Evolutionary conservation across 2,329 filamentous ascomycete genomes (phyloP).

Genomic region (Colletotrichum ledebouriae): DNA sequence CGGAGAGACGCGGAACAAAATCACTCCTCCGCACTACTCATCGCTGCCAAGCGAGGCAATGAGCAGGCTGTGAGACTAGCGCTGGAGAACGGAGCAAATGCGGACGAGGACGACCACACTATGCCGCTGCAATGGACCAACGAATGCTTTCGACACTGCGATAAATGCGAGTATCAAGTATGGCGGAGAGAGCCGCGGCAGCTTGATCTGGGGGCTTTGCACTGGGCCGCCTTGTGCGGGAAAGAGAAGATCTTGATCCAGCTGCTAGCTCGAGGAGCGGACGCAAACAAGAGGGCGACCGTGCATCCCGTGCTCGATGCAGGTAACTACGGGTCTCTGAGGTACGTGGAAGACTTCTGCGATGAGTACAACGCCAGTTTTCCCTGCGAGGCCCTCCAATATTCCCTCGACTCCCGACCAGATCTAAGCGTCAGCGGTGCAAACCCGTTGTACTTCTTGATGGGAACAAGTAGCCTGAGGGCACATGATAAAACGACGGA

Average conservation of each 20-base stretch:
- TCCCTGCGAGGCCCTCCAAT: slow-evolving; percentile 33
- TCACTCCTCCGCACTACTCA: slow-evolving; percentile 35
- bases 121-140: slow-evolving; percentile 42
- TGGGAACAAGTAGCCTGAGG: slow-evolving; percentile 27
- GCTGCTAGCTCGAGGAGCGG: background rate
- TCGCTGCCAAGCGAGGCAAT: slow-evolving; percentile 35
- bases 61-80: slow-evolving; percentile 45
- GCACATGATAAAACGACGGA: background rate
- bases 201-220: slow-evolving; percentile 36
- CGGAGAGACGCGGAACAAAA: slow-evolving; percentile 30
- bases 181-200: slow-evolving; percentile 38
- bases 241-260: background rate
- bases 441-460: slow-evolving; percentile 35
- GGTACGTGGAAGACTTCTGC: slow-evolving; percentile 34
- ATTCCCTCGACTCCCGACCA: slow-evolving; percentile 12
- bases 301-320: slow-evolving; percentile 32
- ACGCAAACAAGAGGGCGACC: slow-evolving; percentile 26
- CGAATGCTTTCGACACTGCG: slow-evolving; percentile 37
- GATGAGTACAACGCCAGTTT: slow-evolving; percentile 40
- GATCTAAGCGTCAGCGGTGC: slow-evolving; percentile 24
- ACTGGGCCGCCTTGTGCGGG: slow-evolving; percentile 38
- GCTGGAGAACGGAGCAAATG: slow-evolving; percentile 51
- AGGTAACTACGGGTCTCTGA: slow-evolving; percentile 30
- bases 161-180: slow-evolving; percentile 39
- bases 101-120: slow-evolving; percentile 48